phyloP scores from a whole-genome alignment of 495 filamentous ascomycete species.

The Neurospora cerealis region DNA sequence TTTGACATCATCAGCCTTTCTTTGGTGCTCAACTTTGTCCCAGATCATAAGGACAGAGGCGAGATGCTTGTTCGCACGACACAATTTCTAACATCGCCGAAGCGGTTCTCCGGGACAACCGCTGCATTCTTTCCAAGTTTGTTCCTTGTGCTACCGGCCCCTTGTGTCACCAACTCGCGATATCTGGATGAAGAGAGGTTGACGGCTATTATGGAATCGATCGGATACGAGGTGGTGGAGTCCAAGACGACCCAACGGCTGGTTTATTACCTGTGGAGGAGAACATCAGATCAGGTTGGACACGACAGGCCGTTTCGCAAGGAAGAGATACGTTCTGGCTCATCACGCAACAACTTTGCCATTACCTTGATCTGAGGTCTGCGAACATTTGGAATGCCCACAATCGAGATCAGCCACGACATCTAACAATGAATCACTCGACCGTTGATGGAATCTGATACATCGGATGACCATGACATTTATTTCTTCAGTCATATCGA shows the following conservation, averaged over 20 bases:
- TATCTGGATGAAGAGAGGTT: constrained; percentile 74
- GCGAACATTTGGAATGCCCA: background rate
- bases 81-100: constrained; percentile 43
- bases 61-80: constrained; percentile 77
- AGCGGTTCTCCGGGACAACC: constrained; percentile 6
- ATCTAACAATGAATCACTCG: background rate
- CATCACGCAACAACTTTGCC: constrained; percentile 78
- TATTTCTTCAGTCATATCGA: background rate
- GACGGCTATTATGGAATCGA: constrained; percentile 56
- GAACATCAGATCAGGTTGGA: constrained; percentile 10
- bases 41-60: constrained; percentile 61
- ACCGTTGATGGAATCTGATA: background rate
- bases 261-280: constrained; percentile 78
- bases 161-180: constrained; percentile 85
- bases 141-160: constrained; percentile 82
- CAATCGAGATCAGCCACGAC: background rate
- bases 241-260: constrained; percentile 73
- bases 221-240: constrained; percentile 59
- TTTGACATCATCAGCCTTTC: constrained; percentile 93
- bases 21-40: constrained; percentile 89
- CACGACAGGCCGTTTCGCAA: constrained; percentile 39
- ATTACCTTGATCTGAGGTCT: constrained; percentile 44
- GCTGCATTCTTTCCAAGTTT: constrained; percentile 55
- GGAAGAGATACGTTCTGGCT: constrained; percentile 62
- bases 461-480: background rate